Evolutionary conservation across 2,329 filamentous ascomycete genomes (phyloP).

Genomic region (Cladobotryum protrusum): DNA sequence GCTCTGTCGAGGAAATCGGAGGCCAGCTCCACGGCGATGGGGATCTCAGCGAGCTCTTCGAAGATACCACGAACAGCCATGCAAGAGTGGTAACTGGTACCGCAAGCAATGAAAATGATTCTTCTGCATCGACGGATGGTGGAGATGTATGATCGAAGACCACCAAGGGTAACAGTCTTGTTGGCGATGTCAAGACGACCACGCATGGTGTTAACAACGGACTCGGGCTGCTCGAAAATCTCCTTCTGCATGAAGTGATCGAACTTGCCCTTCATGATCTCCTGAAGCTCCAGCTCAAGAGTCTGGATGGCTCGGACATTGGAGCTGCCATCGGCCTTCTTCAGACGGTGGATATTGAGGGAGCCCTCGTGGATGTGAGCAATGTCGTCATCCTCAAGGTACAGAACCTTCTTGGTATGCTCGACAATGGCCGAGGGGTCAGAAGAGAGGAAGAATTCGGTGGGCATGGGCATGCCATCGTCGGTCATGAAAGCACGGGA

Average conservation of each 20-base stretch:
- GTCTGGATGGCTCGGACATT: constrained; percentile 98
- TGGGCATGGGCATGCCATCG: constrained; percentile 94
- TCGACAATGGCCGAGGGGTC: constrained; percentile 98
- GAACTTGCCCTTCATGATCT: constrained; percentile 99
- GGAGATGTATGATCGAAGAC: constrained; percentile 89
- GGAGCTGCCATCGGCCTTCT: constrained; percentile 92
- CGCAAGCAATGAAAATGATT: constrained; percentile 98
- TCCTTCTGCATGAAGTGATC: constrained; percentile 99
- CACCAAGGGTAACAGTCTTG: constrained; percentile 92
- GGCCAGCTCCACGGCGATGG: constrained; percentile 91
- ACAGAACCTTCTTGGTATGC: constrained; percentile 99
- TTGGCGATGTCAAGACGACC: constrained; percentile 90
- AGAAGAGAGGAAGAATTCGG: constrained; percentile 98
- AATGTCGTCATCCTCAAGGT: constrained; percentile 99
- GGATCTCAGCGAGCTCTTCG: constrained; percentile 96
- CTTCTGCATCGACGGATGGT: constrained; percentile 95
- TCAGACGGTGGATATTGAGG: constrained; percentile 96
- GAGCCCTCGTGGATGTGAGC: constrained; percentile 99
- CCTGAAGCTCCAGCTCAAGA: constrained; percentile 95
- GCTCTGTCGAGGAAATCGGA: constrained; percentile 97
- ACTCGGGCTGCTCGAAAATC: constrained; percentile 99
- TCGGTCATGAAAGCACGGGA: constrained; percentile 98
- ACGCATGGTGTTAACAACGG: constrained; percentile 99
- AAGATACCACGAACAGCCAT: constrained; percentile 98
- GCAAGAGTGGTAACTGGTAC: constrained; percentile 97